Evolutionary conservation across 169 alveolate species (phyloP).

Genomic region (Plasmodium knowlesi): DNA sequence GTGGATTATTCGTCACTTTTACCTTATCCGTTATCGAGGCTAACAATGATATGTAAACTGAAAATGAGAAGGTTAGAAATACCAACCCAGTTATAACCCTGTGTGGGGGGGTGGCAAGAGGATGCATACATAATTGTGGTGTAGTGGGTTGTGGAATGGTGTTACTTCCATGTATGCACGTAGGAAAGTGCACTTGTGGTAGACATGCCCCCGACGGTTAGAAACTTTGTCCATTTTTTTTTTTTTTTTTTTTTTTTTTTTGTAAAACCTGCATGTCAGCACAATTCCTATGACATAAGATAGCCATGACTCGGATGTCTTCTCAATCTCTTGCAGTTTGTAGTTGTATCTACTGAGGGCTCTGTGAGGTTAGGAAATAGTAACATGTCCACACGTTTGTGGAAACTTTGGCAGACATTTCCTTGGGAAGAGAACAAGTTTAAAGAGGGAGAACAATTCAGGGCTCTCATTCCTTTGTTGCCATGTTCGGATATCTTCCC

Average conservation of each 20-base stretch:
- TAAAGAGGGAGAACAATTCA: neutral
- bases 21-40: constrained; percentile 70
- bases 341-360: constrained; percentile 76
- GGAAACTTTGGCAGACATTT: neutral
- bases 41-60: constrained; percentile 78
- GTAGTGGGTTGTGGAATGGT: neutral
- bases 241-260: neutral
- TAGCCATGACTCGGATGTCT: constrained; percentile 66
- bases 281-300: constrained; percentile 65
- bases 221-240: neutral
- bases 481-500: neutral
- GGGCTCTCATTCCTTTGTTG: neutral
- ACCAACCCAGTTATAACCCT: constrained; percentile 79
- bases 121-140: too few relatives aligned
- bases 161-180: neutral
- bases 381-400: neutral
- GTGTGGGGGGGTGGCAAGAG: constrained; percentile 75
- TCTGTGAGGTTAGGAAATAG: constrained; percentile 17
- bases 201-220: neutral
- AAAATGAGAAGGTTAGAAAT: constrained; percentile 72
- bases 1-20: neutral
- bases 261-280: constrained; percentile 38
- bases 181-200: neutral
- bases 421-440: neutral
- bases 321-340: constrained; percentile 75